These are phyloP conservation scores for Guadua angustifolia DNA, from an alignment of 176 grass and related monocot genomes.

Conservation along the genomic window DNA sequence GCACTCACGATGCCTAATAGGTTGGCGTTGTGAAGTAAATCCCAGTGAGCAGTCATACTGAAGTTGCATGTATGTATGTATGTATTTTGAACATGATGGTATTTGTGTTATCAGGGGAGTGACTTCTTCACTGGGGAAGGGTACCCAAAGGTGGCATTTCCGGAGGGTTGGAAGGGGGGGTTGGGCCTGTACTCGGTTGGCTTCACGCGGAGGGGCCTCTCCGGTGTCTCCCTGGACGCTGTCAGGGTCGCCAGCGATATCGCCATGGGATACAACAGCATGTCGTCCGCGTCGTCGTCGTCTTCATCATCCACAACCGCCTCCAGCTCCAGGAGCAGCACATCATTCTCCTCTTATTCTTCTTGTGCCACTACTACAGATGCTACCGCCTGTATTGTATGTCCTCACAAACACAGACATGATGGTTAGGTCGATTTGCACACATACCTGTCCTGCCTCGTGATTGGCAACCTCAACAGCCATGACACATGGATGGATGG, in stretches of 20 bases:
- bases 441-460: background rate
- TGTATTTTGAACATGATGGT: too few relatives aligned
- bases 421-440: background rate
- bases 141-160: slow-evolving; percentile 58
- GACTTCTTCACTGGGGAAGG: slow-evolving; percentile 56
- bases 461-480: background rate
- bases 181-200: slow-evolving; percentile 77
- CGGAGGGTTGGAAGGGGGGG: slow-evolving; percentile 56
- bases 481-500: background rate
- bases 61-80: too few relatives aligned
- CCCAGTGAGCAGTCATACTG: too few relatives aligned
- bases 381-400: background rate
- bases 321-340: background rate
- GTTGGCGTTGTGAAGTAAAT: too few relatives aligned
- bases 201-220: slow-evolving; percentile 76
- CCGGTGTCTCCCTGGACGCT: slow-evolving; percentile 69
- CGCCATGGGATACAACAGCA: slow-evolving; percentile 46
- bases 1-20: too few relatives aligned
- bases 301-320: background rate
- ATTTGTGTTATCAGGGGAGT: slow-evolving; percentile 31
- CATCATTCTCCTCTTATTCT: background rate
- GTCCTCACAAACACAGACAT: slow-evolving; percentile 13
- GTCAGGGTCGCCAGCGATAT: slow-evolving; percentile 69
- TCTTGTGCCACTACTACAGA: background rate
- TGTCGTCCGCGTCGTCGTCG: background rate